A percentile compares a stretch with the other conserved stretches of the same genome.
Evolutionary conservation across 2,329 filamentous ascomycete species (phyloP).

Genomic region (Elsinoe perseae): DNA sequence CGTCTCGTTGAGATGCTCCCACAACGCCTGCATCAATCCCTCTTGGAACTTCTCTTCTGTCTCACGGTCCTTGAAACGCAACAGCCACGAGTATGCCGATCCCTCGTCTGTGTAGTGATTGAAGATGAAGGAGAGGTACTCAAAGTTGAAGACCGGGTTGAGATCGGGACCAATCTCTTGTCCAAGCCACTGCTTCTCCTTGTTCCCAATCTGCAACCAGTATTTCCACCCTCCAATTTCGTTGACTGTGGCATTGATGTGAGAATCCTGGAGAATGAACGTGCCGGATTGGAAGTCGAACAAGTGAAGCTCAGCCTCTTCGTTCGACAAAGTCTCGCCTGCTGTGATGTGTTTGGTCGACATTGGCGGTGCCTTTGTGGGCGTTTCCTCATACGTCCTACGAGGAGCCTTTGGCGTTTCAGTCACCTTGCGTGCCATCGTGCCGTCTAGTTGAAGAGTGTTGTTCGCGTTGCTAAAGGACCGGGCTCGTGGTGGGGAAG

Average conservation of each 20-base stretch:
- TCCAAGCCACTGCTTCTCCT: conserved; percentile 75
- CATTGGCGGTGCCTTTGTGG: conserved; percentile 52
- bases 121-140: conserved; percentile 98
- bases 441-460: conserved; percentile 20
- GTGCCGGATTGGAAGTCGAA: conserved; percentile 84
- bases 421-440: conserved; percentile 26
- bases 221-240: conserved; percentile 91
- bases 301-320: conserved; percentile 78
- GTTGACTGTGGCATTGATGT: conserved; percentile 69
- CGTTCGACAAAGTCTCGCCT: conserved; percentile 64
- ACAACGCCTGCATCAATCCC: conserved; percentile 87
- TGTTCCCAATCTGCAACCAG: conserved; percentile 78
- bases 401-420: conserved; percentile 24
- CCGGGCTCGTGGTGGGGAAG: conserved; percentile 21
- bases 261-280: conserved; percentile 70
- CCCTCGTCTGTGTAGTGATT: conserved; percentile 89
- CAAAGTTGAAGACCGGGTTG: conserved; percentile 98
- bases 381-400: conserved; percentile 34
- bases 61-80: conserved; percentile 79
- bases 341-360: conserved; percentile 57
- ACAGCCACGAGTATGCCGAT: conserved; percentile 87
- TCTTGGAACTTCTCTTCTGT: conserved; percentile 83
- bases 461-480: conserved; percentile 17
- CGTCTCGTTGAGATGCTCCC: conserved; percentile 89
- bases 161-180: conserved; percentile 81